A percentile compares a stretch with the other conserved stretches of the same genome.
These are phyloP conservation scores for Hevea brasiliensis DNA, from an alignment of 345 rosid species.

Conservation along the genomic window DNA sequence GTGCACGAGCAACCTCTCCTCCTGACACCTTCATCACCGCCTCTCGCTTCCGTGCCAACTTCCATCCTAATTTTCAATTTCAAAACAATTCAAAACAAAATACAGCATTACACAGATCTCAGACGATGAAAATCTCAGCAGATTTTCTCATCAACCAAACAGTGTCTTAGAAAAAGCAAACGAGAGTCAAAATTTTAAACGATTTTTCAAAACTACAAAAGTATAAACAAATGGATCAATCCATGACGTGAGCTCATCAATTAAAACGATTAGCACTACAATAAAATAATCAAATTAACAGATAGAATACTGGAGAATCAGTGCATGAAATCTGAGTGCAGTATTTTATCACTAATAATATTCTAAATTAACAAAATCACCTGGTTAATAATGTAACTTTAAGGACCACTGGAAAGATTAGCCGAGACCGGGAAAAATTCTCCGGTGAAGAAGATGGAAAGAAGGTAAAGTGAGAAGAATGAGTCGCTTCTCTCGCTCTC, in stretches of 20 bases:
- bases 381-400: background rate
- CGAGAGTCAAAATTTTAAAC: too few relatives aligned
- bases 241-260: too few relatives aligned
- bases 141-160: background rate
- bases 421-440: background rate
- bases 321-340: background rate
- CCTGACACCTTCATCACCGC: conserved; percentile 40
- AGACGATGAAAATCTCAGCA: background rate
- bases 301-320: too few relatives aligned
- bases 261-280: too few relatives aligned
- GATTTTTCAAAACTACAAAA: too few relatives aligned
- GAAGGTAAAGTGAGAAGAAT: background rate
- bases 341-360: too few relatives aligned
- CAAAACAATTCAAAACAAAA: background rate
- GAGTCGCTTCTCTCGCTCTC: background rate
- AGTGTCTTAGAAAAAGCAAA: background rate
- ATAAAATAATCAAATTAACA: background rate
- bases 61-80: background rate
- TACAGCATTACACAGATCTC: background rate
- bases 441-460: background rate
- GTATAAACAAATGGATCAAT: too few relatives aligned
- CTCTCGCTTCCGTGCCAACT: conserved; percentile 4
- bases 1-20: conserved; percentile 72
- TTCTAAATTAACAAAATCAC: background rate
- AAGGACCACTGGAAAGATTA: background rate